phyloP scores from a whole-genome alignment of 1,284 basidiomycete genomes.

The Ceratorhiza oryzae-sativae region DNA sequence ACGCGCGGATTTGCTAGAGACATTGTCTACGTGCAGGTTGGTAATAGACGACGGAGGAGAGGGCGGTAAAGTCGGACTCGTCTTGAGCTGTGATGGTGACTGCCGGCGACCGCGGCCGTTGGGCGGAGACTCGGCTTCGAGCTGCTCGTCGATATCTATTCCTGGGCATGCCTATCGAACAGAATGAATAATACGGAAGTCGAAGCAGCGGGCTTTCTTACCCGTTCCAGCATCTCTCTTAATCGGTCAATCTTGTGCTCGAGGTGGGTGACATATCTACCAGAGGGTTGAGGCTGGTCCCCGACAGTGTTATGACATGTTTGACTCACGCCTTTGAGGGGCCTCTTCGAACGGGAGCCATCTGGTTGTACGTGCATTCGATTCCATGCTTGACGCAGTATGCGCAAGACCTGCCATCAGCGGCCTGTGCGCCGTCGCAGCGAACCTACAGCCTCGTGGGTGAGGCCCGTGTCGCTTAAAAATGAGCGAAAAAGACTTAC shows the following conservation, averaged over 20 bases:
- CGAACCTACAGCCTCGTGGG: conserved; percentile 14
- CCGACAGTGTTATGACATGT: conserved; percentile 7
- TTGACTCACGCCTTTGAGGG: conserved; percentile 34
- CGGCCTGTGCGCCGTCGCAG: conserved; percentile 31
- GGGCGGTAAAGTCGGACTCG: conserved; percentile 10
- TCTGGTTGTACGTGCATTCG: conserved; percentile 38
- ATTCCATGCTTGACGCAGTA: conserved; percentile 35
- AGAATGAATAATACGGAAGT: background rate
- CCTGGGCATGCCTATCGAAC: conserved; percentile 7
- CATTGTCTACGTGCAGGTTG: conserved; percentile 34
- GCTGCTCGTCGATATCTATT: conserved; percentile 25
- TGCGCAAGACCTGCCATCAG: conserved; percentile 28
- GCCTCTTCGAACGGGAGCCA: conserved; percentile 29
- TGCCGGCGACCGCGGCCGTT: conserved; percentile 4
- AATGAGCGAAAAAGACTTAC: background rate
- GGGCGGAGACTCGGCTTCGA: conserved; percentile 16
- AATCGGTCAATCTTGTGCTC: conserved; percentile 33
- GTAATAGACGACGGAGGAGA: conserved; percentile 29
- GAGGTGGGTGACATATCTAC: conserved; percentile 27
- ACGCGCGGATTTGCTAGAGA: conserved; percentile 22
- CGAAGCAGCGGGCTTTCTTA: background rate
- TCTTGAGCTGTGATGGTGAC: background rate
- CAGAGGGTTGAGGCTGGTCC: background rate
- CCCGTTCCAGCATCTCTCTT: conserved; percentile 31
- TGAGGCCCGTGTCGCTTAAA: conserved; percentile 2